phyloP scores from a whole-genome alignment of 192 early-diverging fungal genomes.

The Paraglomus brasilianum region DNA sequence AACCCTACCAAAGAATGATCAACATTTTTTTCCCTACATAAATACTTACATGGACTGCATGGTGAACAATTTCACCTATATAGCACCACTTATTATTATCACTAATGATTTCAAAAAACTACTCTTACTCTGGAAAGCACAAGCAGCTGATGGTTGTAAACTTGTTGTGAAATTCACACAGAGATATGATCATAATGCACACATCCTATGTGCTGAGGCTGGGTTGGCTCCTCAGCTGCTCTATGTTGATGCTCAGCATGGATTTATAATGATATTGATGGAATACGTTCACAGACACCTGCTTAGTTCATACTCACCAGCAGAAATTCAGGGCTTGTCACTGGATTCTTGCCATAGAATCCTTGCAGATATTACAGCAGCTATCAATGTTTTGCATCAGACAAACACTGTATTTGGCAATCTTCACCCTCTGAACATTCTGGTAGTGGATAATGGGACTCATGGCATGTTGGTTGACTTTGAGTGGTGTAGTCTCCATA shows the following conservation, averaged over 20 bases:
- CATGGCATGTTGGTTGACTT: not conserved
- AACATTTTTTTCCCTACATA: constrained; percentile 1
- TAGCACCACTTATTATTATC: not conserved
- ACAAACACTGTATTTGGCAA: constrained; percentile 1
- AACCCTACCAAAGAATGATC: not conserved
- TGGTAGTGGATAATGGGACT: not conserved
- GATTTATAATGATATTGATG: constrained; percentile 3
- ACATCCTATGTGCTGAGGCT: not conserved
- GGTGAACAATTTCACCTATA: not conserved
- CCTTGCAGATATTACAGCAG: too few relatives aligned
- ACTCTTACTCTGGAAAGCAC: not conserved
- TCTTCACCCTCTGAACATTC: constrained; percentile 3
- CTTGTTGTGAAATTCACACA: not conserved
- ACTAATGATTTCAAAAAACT: too few relatives aligned
- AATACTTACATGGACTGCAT: not conserved
- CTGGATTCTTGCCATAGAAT: too few relatives aligned
- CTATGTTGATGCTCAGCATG: not conserved
- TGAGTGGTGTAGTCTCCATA: constrained; percentile 14
- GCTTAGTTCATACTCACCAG: too few relatives aligned
- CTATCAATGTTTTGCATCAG: not conserved
- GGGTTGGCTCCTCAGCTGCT: not conserved
- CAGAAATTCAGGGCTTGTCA: too few relatives aligned
- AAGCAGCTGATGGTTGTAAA: not conserved
- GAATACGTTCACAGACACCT: too few relatives aligned
- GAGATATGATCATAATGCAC: not conserved